Percentiles rank a stretch among this genome's conserved stretches.
Evolutionary conservation across 2,329 filamentous ascomycete genomes (phyloP).

Genomic region (Trichoderma asperellum): DNA sequence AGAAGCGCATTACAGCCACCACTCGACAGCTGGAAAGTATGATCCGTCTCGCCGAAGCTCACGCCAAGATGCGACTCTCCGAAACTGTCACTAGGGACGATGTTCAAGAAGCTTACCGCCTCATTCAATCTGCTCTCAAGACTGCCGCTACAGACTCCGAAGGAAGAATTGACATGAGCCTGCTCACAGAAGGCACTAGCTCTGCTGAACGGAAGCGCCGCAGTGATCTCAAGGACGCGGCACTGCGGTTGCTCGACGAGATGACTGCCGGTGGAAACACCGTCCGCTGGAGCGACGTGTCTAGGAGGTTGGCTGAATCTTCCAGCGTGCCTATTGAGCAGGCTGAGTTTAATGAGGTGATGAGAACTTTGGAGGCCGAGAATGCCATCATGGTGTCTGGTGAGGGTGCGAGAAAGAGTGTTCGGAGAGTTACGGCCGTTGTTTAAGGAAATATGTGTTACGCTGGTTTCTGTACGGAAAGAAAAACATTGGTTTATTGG

Average conservation of each 20-base stretch:
- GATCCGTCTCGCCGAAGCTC: conserved; percentile 95
- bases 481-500: neutral
- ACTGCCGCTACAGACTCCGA: conserved; percentile 94
- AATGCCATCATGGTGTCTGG: conserved; percentile 79
- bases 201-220: conserved; percentile 82
- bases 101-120: conserved; percentile 85
- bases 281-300: conserved; percentile 79
- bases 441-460: conserved; percentile 34
- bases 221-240: conserved; percentile 80
- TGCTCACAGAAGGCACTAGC: conserved; percentile 92
- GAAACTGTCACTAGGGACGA: conserved; percentile 76
- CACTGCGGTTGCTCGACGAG: conserved; percentile 78
- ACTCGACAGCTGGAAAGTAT: conserved; percentile 96
- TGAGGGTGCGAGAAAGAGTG: conserved; percentile 79
- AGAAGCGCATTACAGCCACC: conserved; percentile 96
- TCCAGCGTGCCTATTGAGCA: conserved; percentile 73
- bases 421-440: conserved; percentile 71
- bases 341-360: conserved; percentile 79
- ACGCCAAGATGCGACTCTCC: conserved; percentile 95
- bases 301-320: conserved; percentile 71
- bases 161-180: conserved; percentile 93
- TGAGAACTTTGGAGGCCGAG: conserved; percentile 81
- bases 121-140: conserved; percentile 94
- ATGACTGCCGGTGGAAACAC: conserved; percentile 69
- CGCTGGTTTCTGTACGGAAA: conserved; percentile 3